These are phyloP conservation scores for Colletotrichum magnum DNA, from an alignment of 2,329 filamentous ascomycete species.

Conservation along the genomic window DNA sequence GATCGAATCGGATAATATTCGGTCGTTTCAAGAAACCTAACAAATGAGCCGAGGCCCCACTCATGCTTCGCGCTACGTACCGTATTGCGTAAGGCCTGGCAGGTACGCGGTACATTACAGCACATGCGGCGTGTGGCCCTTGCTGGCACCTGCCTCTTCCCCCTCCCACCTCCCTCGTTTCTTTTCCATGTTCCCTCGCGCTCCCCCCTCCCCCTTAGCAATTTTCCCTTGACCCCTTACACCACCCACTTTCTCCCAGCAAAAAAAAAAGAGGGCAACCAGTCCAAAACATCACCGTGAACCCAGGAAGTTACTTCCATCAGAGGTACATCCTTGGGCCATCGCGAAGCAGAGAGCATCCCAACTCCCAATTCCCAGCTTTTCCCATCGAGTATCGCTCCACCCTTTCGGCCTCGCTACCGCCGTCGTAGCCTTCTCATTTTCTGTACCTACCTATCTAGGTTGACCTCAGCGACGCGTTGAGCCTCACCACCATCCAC, in stretches of 20 bases:
- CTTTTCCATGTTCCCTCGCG: slow-evolving; percentile 39
- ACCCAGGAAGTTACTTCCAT: slow-evolving; percentile 57
- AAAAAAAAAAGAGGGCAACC: slow-evolving; percentile 51
- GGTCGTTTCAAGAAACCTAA: not conserved
- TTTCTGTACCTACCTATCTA: too few relatives aligned
- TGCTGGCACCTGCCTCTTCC: not conserved
- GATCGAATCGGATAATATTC: slow-evolving; percentile 17
- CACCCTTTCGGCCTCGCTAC: slow-evolving; percentile 21
- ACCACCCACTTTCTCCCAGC: slow-evolving; percentile 38
- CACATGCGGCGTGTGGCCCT: slow-evolving; percentile 1
- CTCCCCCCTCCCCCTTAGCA: slow-evolving; percentile 34
- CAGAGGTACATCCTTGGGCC: slow-evolving; percentile 53
- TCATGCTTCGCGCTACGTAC: too few relatives aligned
- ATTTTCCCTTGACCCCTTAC: slow-evolving; percentile 40
- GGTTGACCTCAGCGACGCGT: slow-evolving; percentile 1
- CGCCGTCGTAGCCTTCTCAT: not conserved
- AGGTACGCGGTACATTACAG: not conserved
- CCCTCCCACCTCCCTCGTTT: slow-evolving; percentile 38
- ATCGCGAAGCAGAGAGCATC: slow-evolving; percentile 34
- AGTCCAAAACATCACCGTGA: slow-evolving; percentile 56
- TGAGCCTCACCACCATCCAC: slow-evolving; percentile 7
- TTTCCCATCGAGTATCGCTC: not conserved
- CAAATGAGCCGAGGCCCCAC: not conserved
- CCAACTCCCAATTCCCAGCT: slow-evolving; percentile 29
- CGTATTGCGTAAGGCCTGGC: not conserved